Evolutionary conservation across 164 flowering plant genomes (phyloP), one percentile per base, ranked within the genome.

Genomic region (Akebia trifoliata): DNA sequence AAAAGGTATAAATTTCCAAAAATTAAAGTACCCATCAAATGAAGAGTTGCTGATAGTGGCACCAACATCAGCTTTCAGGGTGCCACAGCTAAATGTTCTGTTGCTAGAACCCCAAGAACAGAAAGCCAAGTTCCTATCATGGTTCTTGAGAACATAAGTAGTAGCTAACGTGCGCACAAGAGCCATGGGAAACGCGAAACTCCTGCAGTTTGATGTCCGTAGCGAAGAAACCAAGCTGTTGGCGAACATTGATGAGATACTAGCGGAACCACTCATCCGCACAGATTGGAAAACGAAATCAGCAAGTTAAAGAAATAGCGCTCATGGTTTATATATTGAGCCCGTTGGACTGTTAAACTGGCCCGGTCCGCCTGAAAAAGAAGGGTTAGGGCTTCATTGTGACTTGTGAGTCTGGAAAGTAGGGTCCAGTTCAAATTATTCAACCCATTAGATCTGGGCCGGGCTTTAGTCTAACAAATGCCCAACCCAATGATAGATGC

Each of bases 121-220:
- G 17, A 20, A 39, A 30, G 45, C 44, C 46, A 43, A 45, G 29
- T 32, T 54, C 57, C 54, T 53, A 34, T 10, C 18, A 14, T 6
- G 62, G 44, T 48, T 65, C 22, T 25, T 54, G 36, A 39, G 56
- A 30, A 18, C 51, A 38, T 22, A 47, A 54, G 71, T 32, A 20
- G 65, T 55, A 37, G 72, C 71, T 52, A 75, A 66, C 3, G 73
- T 58, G 61, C 78, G 81, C 31, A 61, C 50, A 9, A 75, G 59
- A 29, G 71, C 10, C 18, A 62, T 40, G 1, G 78, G 67, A 1
- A 46, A 49, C 21, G 49, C 46, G 45, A 66, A 25, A 35, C 39
- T 59, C 57, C 77, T 67, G 72, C 60, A 48, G 24, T 57, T 64
- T 2, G 70, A 17, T 0, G 67, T 28, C 57, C 69, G 37, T 8